Conservation (phyloP, 2,329 filamentous ascomycete species). For the Penicillium verrucosum region DNA sequence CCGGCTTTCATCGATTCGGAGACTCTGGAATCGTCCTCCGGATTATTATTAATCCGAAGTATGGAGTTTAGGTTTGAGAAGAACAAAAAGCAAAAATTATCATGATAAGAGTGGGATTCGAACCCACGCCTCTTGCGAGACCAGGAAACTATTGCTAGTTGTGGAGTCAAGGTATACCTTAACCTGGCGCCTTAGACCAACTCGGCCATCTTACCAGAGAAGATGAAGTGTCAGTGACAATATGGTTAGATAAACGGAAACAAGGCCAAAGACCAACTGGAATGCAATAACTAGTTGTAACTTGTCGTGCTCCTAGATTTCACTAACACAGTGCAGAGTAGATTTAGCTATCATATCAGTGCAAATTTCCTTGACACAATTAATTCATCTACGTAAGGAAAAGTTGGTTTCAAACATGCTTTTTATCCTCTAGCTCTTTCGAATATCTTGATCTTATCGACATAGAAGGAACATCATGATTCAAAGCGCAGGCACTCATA, state of each 20-base stretch:
- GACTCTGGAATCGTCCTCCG: too few species aligned
- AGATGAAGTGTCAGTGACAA: rapidly evolving
- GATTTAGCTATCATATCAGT: not conserved
- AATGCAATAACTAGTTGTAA: too few species aligned
- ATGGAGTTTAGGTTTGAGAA: too few species aligned
- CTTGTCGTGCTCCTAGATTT: too few species aligned
- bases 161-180: conserved; percentile 28
- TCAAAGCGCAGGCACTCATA: too few species aligned
- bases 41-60: too few species aligned
- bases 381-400: not conserved
- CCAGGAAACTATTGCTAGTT: conserved; percentile 12
- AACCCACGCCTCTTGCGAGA: conserved; percentile 13
- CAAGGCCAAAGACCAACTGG: too few species aligned
- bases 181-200: conserved; percentile 37
- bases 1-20: too few species aligned
- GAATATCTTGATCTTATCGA: too few species aligned
- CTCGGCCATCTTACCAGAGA: conserved; percentile 35
- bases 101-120: conserved; percentile 12
- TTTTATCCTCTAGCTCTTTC: not conserved
- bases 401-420: not conserved
- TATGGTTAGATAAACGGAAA: not conserved
- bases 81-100: not conserved
- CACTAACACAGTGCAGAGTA: too few species aligned
- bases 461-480: too few species aligned
- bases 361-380: not conserved